Evolutionary conservation across 306 rosid genomes (phyloP).

Genomic region (Elaeagnus macrophylla): DNA sequence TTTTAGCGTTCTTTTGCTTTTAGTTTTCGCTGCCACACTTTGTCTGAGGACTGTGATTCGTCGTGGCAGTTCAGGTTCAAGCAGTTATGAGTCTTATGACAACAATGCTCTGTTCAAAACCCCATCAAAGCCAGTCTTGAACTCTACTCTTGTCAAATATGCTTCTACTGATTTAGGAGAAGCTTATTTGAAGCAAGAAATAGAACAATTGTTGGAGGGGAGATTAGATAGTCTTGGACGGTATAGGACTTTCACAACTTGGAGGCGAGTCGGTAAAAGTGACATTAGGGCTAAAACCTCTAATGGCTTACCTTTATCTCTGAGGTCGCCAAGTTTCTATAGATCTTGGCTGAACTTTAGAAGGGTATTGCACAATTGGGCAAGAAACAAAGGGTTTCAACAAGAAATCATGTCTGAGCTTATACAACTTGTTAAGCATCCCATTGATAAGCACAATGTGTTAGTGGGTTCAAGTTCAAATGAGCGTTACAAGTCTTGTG

Average conservation of each 20-base stretch:
- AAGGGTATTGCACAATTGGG: constrained; percentile 53
- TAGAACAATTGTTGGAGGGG: constrained; percentile 66
- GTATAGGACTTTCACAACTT: constrained; percentile 53
- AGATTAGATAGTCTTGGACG: constrained; percentile 59
- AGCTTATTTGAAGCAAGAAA: constrained; percentile 45
- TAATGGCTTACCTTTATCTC: constrained; percentile 27
- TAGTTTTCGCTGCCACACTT: constrained; percentile 48
- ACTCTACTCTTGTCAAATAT: constrained; percentile 55
- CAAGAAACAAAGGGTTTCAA: constrained; percentile 49
- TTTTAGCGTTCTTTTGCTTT: constrained; percentile 45
- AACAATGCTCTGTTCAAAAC: constrained; percentile 17
- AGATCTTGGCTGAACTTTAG: constrained; percentile 79
- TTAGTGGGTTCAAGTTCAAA: constrained; percentile 17
- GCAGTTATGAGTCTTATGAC: constrained; percentile 48
- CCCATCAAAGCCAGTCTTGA: constrained; percentile 31
- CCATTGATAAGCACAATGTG: constrained; percentile 38
- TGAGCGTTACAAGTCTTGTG: constrained; percentile 54
- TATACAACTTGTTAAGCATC: constrained; percentile 36
- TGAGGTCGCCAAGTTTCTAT: constrained; percentile 68
- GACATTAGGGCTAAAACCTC: constrained; percentile 33
- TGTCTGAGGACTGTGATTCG: constrained; percentile 46
- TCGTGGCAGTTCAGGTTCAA: constrained; percentile 25
- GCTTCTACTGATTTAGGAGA: constrained; percentile 58
- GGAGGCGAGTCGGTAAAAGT: constrained; percentile 61
- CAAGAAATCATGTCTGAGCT: constrained; percentile 57